phyloP scores from a whole-genome alignment of 2,329 filamentous ascomycete species.

The Botrytis fabae region DNA sequence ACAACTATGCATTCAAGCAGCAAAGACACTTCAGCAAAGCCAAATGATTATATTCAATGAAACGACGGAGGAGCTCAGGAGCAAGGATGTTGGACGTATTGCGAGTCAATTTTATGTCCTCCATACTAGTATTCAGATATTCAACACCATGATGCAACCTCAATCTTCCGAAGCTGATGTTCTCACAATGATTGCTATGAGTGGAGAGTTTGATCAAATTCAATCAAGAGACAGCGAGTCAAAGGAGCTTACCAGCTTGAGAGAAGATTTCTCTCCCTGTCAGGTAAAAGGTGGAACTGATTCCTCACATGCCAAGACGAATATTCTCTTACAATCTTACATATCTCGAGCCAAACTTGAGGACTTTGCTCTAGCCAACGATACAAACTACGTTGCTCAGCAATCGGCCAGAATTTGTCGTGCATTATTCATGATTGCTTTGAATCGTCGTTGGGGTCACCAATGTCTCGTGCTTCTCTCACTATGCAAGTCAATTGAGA shows the following conservation, averaged over 20 bases:
- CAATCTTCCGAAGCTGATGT: conserved; percentile 87
- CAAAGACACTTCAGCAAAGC: conserved; percentile 80
- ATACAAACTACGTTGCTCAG: conserved; percentile 92
- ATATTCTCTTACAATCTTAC: conserved; percentile 90
- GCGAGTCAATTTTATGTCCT: conserved; percentile 97
- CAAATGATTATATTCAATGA: conserved; percentile 99
- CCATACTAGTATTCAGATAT: conserved; percentile 90
- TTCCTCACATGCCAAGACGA: conserved; percentile 84
- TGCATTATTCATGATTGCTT: conserved; percentile 93
- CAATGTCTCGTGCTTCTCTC: conserved; percentile 90
- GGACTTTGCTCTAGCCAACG: conserved; percentile 90
- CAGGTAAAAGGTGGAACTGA: conserved; percentile 71
- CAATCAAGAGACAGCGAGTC: conserved; percentile 88
- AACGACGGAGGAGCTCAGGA: conserved; percentile 83
- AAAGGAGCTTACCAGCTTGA: conserved; percentile 77
- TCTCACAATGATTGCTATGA: conserved; percentile 95
- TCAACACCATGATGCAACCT: conserved; percentile 91
- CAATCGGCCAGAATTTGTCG: conserved; percentile 93
- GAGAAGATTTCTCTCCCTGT: conserved; percentile 63
- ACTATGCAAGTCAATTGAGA: conserved; percentile 95
- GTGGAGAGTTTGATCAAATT: conserved; percentile 96
- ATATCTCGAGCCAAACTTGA: conserved; percentile 86
- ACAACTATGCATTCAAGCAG: conserved; percentile 84
- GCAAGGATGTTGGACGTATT: conserved; percentile 94
- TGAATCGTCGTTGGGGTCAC: conserved; percentile 93